A percentile compares a stretch with the other conserved stretches of the same genome.
phyloP scores from a whole-genome alignment of 2,329 filamentous ascomycete genomes.

The Ophiosphaerella narmari region DNA sequence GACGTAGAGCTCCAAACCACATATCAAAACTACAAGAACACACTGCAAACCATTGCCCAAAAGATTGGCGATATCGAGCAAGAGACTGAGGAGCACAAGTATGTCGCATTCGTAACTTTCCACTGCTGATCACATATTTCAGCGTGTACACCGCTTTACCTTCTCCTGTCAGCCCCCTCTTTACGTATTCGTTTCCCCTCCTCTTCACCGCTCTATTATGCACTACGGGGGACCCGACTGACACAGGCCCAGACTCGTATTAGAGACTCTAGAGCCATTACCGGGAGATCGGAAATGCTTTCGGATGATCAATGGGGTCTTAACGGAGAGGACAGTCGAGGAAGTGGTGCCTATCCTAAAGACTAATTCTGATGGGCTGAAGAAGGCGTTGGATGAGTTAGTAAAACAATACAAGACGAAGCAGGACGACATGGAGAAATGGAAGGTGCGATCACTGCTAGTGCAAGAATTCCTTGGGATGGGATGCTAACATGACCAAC shows the following conservation, averaged over 20 bases:
- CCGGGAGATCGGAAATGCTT: conserved; percentile 91
- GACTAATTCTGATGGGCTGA: conserved; percentile 92
- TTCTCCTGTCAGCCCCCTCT: conserved; percentile 12
- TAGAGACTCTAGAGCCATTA: conserved; percentile 87
- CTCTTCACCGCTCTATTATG: conserved; percentile 21
- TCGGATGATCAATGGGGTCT: conserved; percentile 95
- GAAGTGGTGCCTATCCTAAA: conserved; percentile 89
- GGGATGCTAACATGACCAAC: conserved; percentile 25
- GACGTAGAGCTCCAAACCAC: conserved; percentile 74
- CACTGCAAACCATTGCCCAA: conserved; percentile 86
- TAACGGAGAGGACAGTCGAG: conserved; percentile 91
- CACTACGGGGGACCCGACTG: conserved; percentile 11
- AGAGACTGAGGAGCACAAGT: conserved; percentile 98
- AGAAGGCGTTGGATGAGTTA: conserved; percentile 90
- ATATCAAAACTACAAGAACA: conserved; percentile 76
- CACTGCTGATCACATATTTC: conserved; percentile 2
- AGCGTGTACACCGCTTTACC: conserved; percentile 24
- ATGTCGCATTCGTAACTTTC: conserved; percentile 44
- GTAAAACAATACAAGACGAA: conserved; percentile 96
- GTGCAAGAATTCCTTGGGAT: background rate
- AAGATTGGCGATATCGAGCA: conserved; percentile 98
- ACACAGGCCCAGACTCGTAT: conserved; percentile 71
- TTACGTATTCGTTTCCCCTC: conserved; percentile 1
- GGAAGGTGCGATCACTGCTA: conserved; percentile 75
- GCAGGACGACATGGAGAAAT: conserved; percentile 93